Percentiles rank a stretch among this genome's conserved stretches.
phyloP scores from a whole-genome alignment of 768 basidiomycete species.

The Mrakia frigida region DNA sequence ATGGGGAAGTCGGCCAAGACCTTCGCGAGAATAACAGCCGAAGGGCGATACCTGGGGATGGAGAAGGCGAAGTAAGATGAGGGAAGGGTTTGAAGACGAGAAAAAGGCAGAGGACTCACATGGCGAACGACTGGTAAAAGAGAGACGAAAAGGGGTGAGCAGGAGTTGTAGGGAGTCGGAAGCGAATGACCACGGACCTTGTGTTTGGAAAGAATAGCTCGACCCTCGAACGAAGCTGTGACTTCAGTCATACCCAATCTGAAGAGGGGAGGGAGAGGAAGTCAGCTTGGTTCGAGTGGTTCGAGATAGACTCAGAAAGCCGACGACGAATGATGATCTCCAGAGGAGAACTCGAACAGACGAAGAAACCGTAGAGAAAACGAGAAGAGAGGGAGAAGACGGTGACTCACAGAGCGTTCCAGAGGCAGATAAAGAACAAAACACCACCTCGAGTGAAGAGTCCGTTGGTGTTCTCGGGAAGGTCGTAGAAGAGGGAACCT shows the following conservation, averaged over 20 bases:
- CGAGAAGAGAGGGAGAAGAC: too few species aligned
- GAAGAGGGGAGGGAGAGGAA: too few species aligned
- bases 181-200: constrained; percentile 18
- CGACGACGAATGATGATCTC: too few species aligned
- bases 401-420: constrained; percentile 11
- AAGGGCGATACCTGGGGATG: constrained; percentile 49
- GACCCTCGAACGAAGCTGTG: constrained; percentile 51
- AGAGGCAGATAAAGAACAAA: constrained; percentile 53
- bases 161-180: too few species aligned
- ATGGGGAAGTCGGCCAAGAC: constrained; percentile 46
- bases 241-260: constrained; percentile 40
- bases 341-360: too few species aligned
- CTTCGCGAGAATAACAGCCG: constrained; percentile 46
- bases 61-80: constrained; percentile 36
- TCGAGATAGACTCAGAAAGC: too few species aligned
- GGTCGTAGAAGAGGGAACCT: constrained; percentile 68
- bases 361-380: too few species aligned
- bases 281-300: too few species aligned
- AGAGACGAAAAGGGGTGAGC: neutral
- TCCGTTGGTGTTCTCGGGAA: constrained; percentile 67
- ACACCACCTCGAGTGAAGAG: constrained; percentile 83
- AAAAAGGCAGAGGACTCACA: neutral
- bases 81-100: too few species aligned
- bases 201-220: constrained; percentile 56
- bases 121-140: neutral